phyloP scores from a whole-genome alignment of 371 early-diverging fungal species.

The Mortierella sp. region DNA sequence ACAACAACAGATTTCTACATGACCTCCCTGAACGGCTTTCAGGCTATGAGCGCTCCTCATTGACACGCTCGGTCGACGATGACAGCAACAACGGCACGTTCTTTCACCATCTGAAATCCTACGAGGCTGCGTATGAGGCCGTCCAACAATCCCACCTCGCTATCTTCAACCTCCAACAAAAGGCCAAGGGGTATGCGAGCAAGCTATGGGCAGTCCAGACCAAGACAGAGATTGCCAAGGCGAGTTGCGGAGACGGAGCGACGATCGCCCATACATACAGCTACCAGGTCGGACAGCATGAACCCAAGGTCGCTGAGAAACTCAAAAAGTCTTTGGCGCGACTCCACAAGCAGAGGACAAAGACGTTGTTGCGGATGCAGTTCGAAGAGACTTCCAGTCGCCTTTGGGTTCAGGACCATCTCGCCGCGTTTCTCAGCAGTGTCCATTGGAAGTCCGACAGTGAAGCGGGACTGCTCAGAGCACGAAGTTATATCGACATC shows the following conservation, averaged over 20 bases:
- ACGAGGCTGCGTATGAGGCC: constrained; percentile 37
- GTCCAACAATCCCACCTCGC: constrained; percentile 41
- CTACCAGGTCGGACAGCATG: constrained; percentile 55
- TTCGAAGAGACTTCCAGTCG: constrained; percentile 61
- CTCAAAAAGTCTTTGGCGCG: constrained; percentile 54
- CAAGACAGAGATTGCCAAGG: constrained; percentile 45
- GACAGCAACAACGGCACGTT: constrained; percentile 15
- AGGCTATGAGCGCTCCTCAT: constrained; percentile 3
- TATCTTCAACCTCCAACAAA: constrained; percentile 40
- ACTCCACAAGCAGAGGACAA: constrained; percentile 48
- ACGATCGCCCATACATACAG: constrained; percentile 54
- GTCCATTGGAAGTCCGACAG: constrained; percentile 37
- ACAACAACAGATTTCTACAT: constrained; percentile 23
- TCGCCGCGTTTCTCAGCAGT: constrained; percentile 58
- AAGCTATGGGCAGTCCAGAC: constrained; percentile 58
- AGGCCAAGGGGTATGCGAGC: constrained; percentile 55
- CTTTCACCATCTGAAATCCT: constrained; percentile 26
- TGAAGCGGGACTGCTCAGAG: constrained; percentile 16
- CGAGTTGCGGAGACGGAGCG: constrained; percentile 54
- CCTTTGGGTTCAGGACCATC: constrained; percentile 67
- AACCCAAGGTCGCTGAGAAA: constrained; percentile 47
- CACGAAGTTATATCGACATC: constrained; percentile 32
- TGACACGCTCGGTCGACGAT: constrained; percentile 1
- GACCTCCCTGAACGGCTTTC: constrained; percentile 17
- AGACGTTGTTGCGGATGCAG: constrained; percentile 42